These are phyloP conservation scores for Thuja plicata DNA, from an alignment of 83 land plant species.

Conservation along the genomic window DNA sequence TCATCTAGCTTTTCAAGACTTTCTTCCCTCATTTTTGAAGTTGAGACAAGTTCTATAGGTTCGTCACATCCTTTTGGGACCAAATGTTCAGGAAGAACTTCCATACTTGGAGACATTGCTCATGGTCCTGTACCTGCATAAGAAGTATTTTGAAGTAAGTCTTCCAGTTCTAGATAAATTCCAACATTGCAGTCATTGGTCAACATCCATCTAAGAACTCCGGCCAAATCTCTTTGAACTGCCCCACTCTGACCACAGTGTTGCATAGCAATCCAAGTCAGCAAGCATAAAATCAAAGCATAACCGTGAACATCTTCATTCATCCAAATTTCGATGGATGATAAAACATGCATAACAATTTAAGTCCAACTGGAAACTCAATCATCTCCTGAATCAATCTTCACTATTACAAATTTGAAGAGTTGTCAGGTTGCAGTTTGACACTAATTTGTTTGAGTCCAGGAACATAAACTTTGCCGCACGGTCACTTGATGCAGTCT, in stretches of 20 bases:
- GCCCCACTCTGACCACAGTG: conserved; percentile 36
- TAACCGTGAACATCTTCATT: conserved; percentile 53
- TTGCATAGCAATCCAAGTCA: conserved; percentile 40
- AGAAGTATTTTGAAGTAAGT: conserved; percentile 24
- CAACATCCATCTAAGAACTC: conserved; percentile 20
- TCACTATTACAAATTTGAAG: conserved; percentile 14
- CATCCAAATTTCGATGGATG: conserved; percentile 22
- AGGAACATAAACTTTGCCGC: conserved; percentile 21
- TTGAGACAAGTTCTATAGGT: background rate
- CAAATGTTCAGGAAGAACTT: conserved; percentile 3
- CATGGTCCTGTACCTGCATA: conserved; percentile 7
- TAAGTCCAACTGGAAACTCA: conserved; percentile 29
- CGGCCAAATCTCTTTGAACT: conserved; percentile 35
- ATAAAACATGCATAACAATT: conserved; percentile 33
- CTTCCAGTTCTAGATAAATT: conserved; percentile 12
- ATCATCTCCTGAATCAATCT: conserved; percentile 27
- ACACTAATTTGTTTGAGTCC: conserved; percentile 15
- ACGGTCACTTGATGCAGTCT: conserved; percentile 29
- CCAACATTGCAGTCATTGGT: conserved; percentile 23
- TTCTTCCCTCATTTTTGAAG: conserved; percentile 8
- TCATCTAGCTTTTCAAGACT: conserved; percentile 20
- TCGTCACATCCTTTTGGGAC: background rate
- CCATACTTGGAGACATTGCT: conserved; percentile 2
- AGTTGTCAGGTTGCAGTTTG: conserved; percentile 17
- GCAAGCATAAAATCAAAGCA: conserved; percentile 39